phyloP scores from a whole-genome alignment of 306 rosid genomes.

The Hippophae tibetana region DNA sequence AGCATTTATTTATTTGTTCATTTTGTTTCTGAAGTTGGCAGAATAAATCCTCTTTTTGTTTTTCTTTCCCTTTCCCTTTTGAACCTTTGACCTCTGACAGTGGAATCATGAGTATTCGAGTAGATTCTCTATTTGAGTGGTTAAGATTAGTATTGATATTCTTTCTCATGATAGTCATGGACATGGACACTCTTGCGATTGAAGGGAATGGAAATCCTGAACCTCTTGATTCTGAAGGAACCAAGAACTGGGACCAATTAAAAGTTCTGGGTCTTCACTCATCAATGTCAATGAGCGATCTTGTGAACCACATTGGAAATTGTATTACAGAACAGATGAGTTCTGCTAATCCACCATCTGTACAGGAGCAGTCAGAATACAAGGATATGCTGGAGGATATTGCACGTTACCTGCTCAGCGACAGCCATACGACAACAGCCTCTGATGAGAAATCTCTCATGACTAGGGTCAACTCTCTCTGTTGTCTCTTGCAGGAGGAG shows the following conservation, averaged over 20 bases:
- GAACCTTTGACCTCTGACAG: too few relatives aligned
- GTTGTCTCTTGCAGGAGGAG: constrained; percentile 62
- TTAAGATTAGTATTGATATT: background rate
- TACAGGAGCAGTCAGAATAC: constrained; percentile 37
- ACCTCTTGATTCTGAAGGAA: constrained; percentile 33
- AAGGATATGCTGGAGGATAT: constrained; percentile 59
- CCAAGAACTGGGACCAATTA: constrained; percentile 52
- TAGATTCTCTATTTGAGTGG: background rate
- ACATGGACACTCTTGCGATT: constrained; percentile 36
- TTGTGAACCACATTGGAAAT: constrained; percentile 48
- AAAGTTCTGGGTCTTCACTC: constrained; percentile 55
- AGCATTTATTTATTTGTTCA: background rate
- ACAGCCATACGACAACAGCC: constrained; percentile 46
- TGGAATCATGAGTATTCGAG: background rate
- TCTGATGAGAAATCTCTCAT: constrained; percentile 79
- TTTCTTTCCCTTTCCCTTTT: too few relatives aligned
- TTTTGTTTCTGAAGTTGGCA: background rate
- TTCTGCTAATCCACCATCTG: constrained; percentile 36
- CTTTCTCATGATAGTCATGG: constrained; percentile 24
- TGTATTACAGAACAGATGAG: constrained; percentile 68
- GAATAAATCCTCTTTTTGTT: too few relatives aligned
- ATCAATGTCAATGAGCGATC: constrained; percentile 64
- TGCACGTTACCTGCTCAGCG: constrained; percentile 60
- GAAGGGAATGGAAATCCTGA: constrained; percentile 60
- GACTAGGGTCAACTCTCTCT: constrained; percentile 83